Evolutionary conservation across 1,284 basidiomycete genomes (phyloP).

Genomic region (Violaceomyces palustris): DNA sequence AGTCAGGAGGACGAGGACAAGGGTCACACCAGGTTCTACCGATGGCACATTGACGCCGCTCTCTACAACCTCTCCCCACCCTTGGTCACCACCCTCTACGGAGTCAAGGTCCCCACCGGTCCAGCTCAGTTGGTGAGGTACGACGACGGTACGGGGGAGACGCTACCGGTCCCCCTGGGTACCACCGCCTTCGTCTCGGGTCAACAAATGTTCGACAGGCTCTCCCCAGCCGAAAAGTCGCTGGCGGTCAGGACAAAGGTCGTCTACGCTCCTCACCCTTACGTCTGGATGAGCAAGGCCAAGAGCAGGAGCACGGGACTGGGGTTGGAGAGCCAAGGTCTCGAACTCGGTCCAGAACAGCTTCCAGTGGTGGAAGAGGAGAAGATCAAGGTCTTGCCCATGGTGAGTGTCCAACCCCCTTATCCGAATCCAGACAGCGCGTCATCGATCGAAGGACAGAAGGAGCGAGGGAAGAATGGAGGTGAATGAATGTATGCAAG

Average conservation of each 20-base stretch:
- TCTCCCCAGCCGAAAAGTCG: conserved; percentile 70
- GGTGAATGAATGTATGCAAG: conserved; percentile 53
- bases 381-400: conserved; percentile 66
- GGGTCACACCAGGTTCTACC: conserved; percentile 75
- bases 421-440: no score
- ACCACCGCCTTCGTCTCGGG: conserved; percentile 70
- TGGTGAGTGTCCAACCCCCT: no score
- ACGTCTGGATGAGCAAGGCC: conserved; percentile 72
- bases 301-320: conserved; percentile 68
- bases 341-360: conserved; percentile 64
- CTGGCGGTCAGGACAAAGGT: conserved; percentile 61
- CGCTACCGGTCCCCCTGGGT: conserved; percentile 73
- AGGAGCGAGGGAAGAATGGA: no score
- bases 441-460: no score
- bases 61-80: conserved; percentile 74
- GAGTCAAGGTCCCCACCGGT: conserved; percentile 69
- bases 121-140: conserved; percentile 67
- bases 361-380: conserved; percentile 70
- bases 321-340: conserved; percentile 69
- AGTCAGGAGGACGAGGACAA: conserved; percentile 69
- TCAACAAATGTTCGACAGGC: conserved; percentile 76
- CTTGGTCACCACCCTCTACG: conserved; percentile 81
- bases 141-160: conserved; percentile 82
- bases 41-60: conserved; percentile 80
- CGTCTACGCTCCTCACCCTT: conserved; percentile 60